These are phyloP conservation scores for Exutisphaerella laricina DNA, from an alignment of 2,329 filamentous ascomycete genomes.

Conservation along the genomic window DNA sequence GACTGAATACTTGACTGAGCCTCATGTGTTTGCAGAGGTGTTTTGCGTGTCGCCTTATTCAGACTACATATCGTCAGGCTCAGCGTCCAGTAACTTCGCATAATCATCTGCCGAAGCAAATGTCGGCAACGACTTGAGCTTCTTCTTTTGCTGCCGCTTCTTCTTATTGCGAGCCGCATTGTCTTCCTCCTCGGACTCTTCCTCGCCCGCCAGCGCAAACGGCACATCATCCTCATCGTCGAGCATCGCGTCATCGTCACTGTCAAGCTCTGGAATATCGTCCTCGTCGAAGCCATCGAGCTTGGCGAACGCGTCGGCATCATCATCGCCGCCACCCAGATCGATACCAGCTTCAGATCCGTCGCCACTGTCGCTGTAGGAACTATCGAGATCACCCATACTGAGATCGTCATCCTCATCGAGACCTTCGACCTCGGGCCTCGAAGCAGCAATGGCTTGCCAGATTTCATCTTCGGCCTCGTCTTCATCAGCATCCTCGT, in stretches of 20 bases:
- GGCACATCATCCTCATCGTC: slow-evolving; percentile 50
- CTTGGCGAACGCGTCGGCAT: slow-evolving; percentile 40
- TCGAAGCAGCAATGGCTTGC: slow-evolving; percentile 78
- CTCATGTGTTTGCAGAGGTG: no score
- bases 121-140: slow-evolving; percentile 80
- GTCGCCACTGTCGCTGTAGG: slow-evolving; percentile 35
- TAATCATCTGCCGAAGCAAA: slow-evolving; percentile 96
- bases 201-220: slow-evolving; percentile 50
- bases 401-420: slow-evolving; percentile 55
- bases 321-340: slow-evolving; percentile 37
- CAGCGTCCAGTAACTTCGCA: slow-evolving; percentile 53
- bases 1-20: no score
- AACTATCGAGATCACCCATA: slow-evolving; percentile 40
- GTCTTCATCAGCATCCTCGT: slow-evolving; percentile 39
- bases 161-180: slow-evolving; percentile 36
- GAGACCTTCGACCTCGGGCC: slow-evolving; percentile 67
- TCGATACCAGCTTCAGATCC: slow-evolving; percentile 47
- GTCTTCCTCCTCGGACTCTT: slow-evolving; percentile 41
- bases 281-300: slow-evolving; percentile 37
- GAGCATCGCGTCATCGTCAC: slow-evolving; percentile 38
- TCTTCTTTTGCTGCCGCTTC: slow-evolving; percentile 65
- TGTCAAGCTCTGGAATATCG: slow-evolving; percentile 44
- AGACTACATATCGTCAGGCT: slow-evolving; percentile 18
- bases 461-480: slow-evolving; percentile 67
- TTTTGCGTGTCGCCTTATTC: no score